phyloP scores from a whole-genome alignment of 768 basidiomycete genomes.

The Hypholoma fasciculare region DNA sequence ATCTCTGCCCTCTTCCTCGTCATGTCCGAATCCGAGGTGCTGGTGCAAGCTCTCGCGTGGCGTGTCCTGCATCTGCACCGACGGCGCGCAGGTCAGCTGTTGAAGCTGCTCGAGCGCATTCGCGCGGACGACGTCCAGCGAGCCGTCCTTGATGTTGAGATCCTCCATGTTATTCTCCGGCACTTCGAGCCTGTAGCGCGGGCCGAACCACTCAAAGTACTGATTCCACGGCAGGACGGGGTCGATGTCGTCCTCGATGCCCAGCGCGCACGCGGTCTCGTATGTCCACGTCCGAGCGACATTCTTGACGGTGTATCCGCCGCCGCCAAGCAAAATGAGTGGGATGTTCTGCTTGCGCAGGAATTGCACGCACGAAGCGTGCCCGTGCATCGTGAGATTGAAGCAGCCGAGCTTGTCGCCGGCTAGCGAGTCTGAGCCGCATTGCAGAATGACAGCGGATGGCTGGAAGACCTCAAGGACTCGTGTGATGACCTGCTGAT shows the following conservation, averaged over 20 bases:
- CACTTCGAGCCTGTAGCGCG: slow-evolving; percentile 91
- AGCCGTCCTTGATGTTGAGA: slow-evolving; percentile 77
- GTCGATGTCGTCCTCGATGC: slow-evolving; percentile 76
- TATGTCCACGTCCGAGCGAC: slow-evolving; percentile 95
- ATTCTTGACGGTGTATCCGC: slow-evolving; percentile 97
- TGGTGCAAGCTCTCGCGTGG: slow-evolving; percentile 67
- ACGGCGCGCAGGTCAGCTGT: slow-evolving; percentile 68
- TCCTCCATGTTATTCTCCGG: slow-evolving; percentile 94
- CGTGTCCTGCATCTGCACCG: slow-evolving; percentile 83
- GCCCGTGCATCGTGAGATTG: slow-evolving; percentile 94
- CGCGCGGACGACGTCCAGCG: slow-evolving; percentile 65
- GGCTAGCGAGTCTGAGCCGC: slow-evolving; percentile 93
- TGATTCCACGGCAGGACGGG: slow-evolving; percentile 81
- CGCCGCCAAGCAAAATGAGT: slow-evolving; percentile 89
- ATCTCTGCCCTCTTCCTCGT: slow-evolving; percentile 52
- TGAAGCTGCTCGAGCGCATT: slow-evolving; percentile 41
- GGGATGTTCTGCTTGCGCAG: slow-evolving; percentile 82
- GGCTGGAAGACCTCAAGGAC: slow-evolving; percentile 90
- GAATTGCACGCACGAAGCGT: slow-evolving; percentile 89
- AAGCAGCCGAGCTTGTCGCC: slow-evolving; percentile 96
- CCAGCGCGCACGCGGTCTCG: slow-evolving; percentile 95
- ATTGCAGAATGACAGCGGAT: slow-evolving; percentile 87
- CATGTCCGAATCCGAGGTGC: slow-evolving; percentile 57
- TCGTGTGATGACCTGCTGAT: slow-evolving; percentile 70
- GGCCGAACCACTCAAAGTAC: slow-evolving; percentile 98